phyloP scores from a whole-genome alignment of 148 eudicot species.

The Rhododendron williamsianum region DNA sequence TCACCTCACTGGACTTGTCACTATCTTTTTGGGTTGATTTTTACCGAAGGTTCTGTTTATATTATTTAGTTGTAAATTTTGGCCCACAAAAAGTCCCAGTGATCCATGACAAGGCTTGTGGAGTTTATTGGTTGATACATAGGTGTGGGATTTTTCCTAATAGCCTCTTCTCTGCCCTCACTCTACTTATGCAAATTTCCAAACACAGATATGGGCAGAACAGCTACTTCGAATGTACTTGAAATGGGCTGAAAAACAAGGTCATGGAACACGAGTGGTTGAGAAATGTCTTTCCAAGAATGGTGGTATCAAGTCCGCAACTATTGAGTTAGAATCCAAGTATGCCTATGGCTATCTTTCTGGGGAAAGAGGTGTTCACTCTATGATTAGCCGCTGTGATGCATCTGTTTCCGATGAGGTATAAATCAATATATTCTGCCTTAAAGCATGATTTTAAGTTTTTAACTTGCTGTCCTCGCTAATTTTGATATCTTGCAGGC shows the following conservation, averaged over 20 bases:
- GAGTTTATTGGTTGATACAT: no score
- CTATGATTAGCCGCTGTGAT: slow-evolving; percentile 37
- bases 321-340: slow-evolving; percentile 68
- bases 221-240: slow-evolving; percentile 59
- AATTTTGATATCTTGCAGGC: slow-evolving; percentile 33
- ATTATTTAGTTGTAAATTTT: not conserved
- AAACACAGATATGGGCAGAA: slow-evolving; percentile 70
- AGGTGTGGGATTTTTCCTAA: no score
- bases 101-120: not conserved
- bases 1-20: not conserved
- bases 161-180: not conserved
- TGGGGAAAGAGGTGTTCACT: slow-evolving; percentile 84
- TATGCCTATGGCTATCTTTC: slow-evolving; percentile 74
- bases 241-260: slow-evolving; percentile 80
- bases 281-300: slow-evolving; percentile 43
- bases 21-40: not conserved
- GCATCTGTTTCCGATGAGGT: slow-evolving; percentile 37
- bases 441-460: not conserved
- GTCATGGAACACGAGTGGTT: slow-evolving; percentile 55
- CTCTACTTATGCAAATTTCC: slow-evolving; percentile 9
- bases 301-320: slow-evolving; percentile 61
- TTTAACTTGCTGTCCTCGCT: not conserved
- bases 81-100: not conserved
- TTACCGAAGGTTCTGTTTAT: not conserved
- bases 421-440: not conserved